phyloP scores from a whole-genome alignment of 2,329 filamentous ascomycete genomes.

The Diaporthe aspalathi region DNA sequence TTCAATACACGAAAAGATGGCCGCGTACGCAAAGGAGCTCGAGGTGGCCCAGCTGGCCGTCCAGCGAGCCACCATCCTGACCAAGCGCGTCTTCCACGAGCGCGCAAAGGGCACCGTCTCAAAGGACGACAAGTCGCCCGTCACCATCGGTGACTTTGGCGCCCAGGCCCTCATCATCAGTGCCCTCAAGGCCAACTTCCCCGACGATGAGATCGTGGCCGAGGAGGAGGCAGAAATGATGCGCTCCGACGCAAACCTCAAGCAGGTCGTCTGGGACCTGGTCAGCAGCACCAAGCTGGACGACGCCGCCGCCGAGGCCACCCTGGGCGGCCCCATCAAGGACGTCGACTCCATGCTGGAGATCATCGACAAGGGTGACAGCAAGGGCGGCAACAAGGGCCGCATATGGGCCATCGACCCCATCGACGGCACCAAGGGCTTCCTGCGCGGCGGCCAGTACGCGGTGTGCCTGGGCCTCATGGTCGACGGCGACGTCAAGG shows the following conservation, averaged over 20 bases:
- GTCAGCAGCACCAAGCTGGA: conserved; percentile 78
- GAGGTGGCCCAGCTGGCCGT: conserved; percentile 88
- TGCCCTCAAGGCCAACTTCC: conserved; percentile 90
- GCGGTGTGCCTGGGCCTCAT: conserved; percentile 93
- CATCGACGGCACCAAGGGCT: conserved; percentile 98
- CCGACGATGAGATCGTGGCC: conserved; percentile 88
- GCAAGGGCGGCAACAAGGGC: conserved; percentile 76
- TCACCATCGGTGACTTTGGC: conserved; percentile 98
- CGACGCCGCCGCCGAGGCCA: conserved; percentile 71
- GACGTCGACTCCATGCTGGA: conserved; percentile 72
- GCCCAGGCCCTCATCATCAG: conserved; percentile 96
- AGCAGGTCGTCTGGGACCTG: conserved; percentile 84
- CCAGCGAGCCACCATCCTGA: conserved; percentile 74
- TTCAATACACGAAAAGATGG: conserved; percentile 57
- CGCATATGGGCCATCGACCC: conserved; percentile 97
- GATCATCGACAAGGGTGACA: conserved; percentile 75
- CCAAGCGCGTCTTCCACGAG: conserved; percentile 72
- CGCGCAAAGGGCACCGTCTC: conserved; percentile 94
- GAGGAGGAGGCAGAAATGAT: conserved; percentile 92
- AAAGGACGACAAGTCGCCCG: conserved; percentile 95
- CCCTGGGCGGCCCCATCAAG: conserved; percentile 74
- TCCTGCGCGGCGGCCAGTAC: conserved; percentile 95
- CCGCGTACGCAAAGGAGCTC: conserved; percentile 84
- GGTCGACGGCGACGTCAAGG: conserved; percentile 92
- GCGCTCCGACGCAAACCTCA: conserved; percentile 75